A percentile compares a stretch with the other conserved stretches of the same genome.
phyloP scores from a whole-genome alignment of 176 grass and related monocot genomes.

The Eragrostis nindensis region DNA sequence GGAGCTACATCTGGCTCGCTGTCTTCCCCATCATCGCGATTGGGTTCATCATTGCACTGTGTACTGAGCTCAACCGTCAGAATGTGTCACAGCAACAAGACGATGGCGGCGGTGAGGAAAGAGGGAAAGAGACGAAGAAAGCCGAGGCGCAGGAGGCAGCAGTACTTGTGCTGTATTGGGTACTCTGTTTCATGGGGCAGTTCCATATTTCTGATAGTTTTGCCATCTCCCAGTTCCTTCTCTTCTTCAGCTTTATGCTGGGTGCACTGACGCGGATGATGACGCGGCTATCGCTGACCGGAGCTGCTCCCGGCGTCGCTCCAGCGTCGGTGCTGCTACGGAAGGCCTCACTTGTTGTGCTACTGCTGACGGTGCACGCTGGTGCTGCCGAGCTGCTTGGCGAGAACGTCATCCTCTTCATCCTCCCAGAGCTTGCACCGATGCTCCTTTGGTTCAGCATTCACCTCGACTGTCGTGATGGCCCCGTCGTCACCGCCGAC shows the following conservation, averaged over 20 bases:
- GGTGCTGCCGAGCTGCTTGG: background rate
- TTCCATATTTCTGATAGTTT: background rate
- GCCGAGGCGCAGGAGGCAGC: background rate
- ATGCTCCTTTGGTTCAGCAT: slow-evolving; percentile 31
- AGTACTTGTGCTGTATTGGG: background rate
- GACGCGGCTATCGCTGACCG: background rate
- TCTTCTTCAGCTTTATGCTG: slow-evolving; percentile 30
- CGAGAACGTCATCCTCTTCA: background rate
- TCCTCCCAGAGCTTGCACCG: slow-evolving; percentile 17
- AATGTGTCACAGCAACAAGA: background rate
- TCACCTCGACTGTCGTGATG: background rate
- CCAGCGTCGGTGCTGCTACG: slow-evolving; percentile 9
- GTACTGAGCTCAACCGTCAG: background rate
- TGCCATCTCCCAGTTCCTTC: slow-evolving; percentile 26
- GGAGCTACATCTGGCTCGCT: background rate
- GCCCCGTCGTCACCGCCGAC: background rate
- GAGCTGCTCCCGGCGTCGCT: background rate
- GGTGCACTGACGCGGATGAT: slow-evolving; percentile 27
- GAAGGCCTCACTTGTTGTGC: background rate
- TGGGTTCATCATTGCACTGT: background rate
- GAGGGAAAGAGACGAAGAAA: background rate
- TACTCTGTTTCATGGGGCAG: background rate
- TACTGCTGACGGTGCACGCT: slow-evolving; percentile 8
- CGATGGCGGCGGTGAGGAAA: background rate
- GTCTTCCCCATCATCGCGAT: background rate